Evolutionary conservation across 768 basidiomycete genomes (phyloP).

Genomic region (Melanogaster broomeanus): DNA sequence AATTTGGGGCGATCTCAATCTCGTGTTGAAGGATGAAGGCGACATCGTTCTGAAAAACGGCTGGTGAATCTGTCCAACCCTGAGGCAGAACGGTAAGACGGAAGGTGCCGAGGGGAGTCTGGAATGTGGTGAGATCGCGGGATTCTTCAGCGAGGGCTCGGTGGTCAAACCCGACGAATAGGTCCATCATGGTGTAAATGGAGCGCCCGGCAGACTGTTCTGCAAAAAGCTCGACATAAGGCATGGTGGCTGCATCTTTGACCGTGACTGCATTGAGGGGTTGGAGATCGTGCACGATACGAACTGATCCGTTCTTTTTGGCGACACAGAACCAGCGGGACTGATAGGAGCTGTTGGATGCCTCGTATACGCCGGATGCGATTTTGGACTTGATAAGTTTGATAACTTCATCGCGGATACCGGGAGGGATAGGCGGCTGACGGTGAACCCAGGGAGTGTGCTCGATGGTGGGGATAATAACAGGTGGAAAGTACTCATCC

Average conservation of each 20-base stretch:
- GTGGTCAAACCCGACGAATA: constrained; percentile 3
- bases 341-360: constrained; percentile 38
- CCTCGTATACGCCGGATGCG: constrained; percentile 41
- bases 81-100: constrained; percentile 37
- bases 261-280: constrained; percentile 19
- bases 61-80: constrained; percentile 44
- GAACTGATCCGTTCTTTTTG: constrained; percentile 26
- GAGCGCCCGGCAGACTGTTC: constrained; percentile 14
- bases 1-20: constrained; percentile 37
- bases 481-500: constrained; percentile 34
- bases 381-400: constrained; percentile 38
- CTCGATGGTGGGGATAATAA: constrained; percentile 33
- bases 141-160: constrained; percentile 3
- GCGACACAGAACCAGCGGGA: constrained; percentile 42
- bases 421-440: constrained; percentile 33
- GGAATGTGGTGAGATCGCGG: constrained; percentile 44
- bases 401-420: constrained; percentile 24
- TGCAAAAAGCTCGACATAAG: constrained; percentile 9
- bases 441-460: constrained; percentile 36
- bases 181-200: constrained; percentile 3
- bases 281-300: constrained; percentile 26
- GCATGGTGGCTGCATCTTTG: constrained; percentile 10
- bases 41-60: constrained; percentile 42
- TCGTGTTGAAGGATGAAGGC: constrained; percentile 39
- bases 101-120: constrained; percentile 39